phyloP scores from a whole-genome alignment of 208 protist species.

The Jaenimonas drosophilae region DNA sequence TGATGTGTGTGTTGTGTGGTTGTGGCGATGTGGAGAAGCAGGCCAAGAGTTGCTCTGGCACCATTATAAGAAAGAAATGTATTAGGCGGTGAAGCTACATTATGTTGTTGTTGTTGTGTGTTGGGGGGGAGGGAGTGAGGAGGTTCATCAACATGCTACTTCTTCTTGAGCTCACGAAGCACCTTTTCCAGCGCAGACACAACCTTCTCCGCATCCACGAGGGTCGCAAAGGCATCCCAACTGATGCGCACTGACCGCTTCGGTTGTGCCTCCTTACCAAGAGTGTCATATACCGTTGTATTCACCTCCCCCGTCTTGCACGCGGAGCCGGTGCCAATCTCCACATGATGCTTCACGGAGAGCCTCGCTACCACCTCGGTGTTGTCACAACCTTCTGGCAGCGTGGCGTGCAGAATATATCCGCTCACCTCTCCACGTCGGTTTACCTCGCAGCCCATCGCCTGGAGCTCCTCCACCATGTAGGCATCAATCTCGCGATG shows the following conservation, averaged over 20 bases:
- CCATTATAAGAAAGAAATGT: no score
- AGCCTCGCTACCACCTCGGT: slow-evolving; percentile 59
- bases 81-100: no score
- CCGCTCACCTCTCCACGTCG: slow-evolving; percentile 70
- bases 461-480: slow-evolving; percentile 37
- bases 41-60: no score
- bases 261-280: slow-evolving; percentile 41
- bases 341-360: slow-evolving; percentile 55
- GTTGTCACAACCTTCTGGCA: slow-evolving; percentile 56
- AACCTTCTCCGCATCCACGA: slow-evolving; percentile 46
- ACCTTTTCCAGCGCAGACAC: slow-evolving; percentile 38
- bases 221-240: slow-evolving; percentile 58
- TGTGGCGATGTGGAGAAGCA: no score
- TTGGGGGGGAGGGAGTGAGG: no score
- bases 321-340: slow-evolving; percentile 75
- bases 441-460: slow-evolving; percentile 65
- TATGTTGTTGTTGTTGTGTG: no score
- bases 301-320: slow-evolving; percentile 67
- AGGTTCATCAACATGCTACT: no score
- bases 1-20: no score
- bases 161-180: slow-evolving; percentile 18
- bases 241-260: slow-evolving; percentile 57
- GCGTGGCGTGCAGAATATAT: slow-evolving; percentile 72
- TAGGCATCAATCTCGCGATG: slow-evolving; percentile 49
- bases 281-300: slow-evolving; percentile 72